Percentiles rank a stretch among this genome's conserved stretches.
phyloP scores from a whole-genome alignment of 495 filamentous ascomycete genomes.

The Cenococcum geophilum region DNA sequence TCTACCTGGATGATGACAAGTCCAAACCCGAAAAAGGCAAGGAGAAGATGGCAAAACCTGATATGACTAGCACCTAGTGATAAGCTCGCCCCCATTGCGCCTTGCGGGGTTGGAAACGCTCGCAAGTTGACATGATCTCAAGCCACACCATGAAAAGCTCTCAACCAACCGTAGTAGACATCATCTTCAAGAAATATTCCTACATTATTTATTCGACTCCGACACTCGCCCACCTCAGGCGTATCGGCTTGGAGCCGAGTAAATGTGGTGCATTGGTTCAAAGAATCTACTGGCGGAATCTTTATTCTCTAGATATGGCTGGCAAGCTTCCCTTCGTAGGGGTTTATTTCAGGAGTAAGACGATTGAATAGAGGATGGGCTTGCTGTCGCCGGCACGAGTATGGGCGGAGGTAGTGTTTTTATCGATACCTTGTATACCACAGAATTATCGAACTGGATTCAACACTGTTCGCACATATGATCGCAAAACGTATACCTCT shows the following conservation, averaged over 20 bases:
- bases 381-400: background rate
- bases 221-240: background rate
- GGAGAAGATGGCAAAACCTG: slow-evolving; percentile 22
- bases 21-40: slow-evolving; percentile 33
- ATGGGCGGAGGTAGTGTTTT: background rate
- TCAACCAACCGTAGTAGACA: background rate
- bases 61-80: background rate
- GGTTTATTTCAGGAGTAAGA: background rate
- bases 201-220: background rate
- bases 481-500: background rate
- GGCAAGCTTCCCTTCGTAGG: background rate
- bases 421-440: background rate
- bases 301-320: background rate
- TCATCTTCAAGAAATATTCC: background rate
- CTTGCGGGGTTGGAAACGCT: background rate
- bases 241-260: background rate
- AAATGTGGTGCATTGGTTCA: background rate
- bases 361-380: background rate
- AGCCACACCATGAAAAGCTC: background rate
- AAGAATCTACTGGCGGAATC: background rate
- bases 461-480: background rate
- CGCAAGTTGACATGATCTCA: background rate
- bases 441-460: background rate
- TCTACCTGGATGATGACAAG: slow-evolving; percentile 63
- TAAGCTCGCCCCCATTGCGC: background rate